Conservation (phyloP, 1,284 basidiomycete genomes). For the Marasmius tenuissimus region DNA sequence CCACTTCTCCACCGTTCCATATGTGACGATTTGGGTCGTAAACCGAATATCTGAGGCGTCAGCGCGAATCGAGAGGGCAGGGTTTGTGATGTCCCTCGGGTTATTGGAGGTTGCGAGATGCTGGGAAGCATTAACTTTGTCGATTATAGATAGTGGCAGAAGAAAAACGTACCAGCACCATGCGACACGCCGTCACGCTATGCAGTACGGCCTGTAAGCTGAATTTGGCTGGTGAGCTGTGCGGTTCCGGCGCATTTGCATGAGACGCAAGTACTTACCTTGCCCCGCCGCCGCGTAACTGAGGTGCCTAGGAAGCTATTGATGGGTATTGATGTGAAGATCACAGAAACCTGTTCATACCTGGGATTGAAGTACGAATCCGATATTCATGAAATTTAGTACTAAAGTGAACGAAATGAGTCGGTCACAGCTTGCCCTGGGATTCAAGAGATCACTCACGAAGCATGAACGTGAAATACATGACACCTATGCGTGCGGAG, state of each 20-base stretch:
- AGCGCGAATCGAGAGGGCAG: slow-evolving; percentile 1
- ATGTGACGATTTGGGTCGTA: slow-evolving; percentile 6
- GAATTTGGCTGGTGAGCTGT: background rate
- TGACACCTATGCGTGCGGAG: slow-evolving; percentile 14
- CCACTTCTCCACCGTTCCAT: background rate
- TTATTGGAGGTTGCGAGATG: slow-evolving; percentile 9
- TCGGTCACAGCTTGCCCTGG: background rate
- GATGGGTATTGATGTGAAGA: background rate
- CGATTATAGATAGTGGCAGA: background rate
- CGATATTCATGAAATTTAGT: slow-evolving; percentile 19
- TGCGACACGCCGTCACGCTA: slow-evolving; percentile 20
- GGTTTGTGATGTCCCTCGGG: slow-evolving; percentile 6
- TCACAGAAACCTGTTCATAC: slow-evolving; percentile 7
- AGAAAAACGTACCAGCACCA: slow-evolving; percentile 15
- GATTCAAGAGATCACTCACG: slow-evolving; percentile 5
- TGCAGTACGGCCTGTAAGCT: slow-evolving; percentile 21
- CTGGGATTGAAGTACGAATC: slow-evolving; percentile 14
- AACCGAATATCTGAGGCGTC: background rate
- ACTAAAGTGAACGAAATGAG: slow-evolving; percentile 4
- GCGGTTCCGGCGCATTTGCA: background rate
- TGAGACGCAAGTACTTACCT: slow-evolving; percentile 12
- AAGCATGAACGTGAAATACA: slow-evolving; percentile 24
- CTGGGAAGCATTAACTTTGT: background rate
- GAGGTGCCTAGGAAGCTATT: slow-evolving; percentile 10
- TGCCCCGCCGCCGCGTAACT: slow-evolving; percentile 18